Evolutionary conservation across 2,329 filamentous ascomycete genomes (phyloP).

Genomic region (Pseudogymnoascus sp.): DNA sequence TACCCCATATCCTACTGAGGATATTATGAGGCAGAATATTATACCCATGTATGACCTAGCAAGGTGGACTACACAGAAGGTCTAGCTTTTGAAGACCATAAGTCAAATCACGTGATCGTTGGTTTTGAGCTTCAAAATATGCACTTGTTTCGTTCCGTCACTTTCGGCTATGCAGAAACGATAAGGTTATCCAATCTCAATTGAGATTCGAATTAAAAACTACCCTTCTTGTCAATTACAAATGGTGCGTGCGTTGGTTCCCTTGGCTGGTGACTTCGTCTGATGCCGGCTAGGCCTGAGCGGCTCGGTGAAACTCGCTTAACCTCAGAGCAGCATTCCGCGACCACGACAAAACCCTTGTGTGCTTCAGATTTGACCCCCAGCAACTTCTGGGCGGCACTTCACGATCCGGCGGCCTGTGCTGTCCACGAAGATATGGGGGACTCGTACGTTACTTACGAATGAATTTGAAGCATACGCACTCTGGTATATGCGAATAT

Average conservation of each 20-base stretch:
- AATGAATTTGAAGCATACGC: neutral
- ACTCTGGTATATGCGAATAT: neutral
- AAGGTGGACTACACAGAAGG: neutral
- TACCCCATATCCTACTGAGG: neutral
- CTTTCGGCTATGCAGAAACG: constrained; percentile 4
- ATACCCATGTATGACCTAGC: neutral
- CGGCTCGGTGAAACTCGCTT: neutral
- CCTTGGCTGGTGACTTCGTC: constrained; percentile 5
- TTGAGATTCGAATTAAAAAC: constrained; percentile 2
- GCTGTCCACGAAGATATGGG: constrained; percentile 3
- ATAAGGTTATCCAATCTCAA: constrained; percentile 8
- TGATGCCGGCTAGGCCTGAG: constrained; percentile 2
- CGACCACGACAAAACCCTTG: constrained; percentile 12
- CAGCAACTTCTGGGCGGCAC: neutral
- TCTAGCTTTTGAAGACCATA: neutral
- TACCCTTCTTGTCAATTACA: neutral
- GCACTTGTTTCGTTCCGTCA: neutral
- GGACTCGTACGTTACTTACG: neutral
- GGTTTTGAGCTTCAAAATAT: neutral
- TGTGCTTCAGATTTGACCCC: constrained; percentile 10
- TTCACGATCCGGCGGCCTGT: neutral
- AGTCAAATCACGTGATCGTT: neutral
- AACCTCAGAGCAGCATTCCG: constrained; percentile 10
- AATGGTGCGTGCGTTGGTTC: neutral
- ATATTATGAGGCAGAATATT: neutral